A percentile compares a stretch with the other conserved stretches of the same genome.
These are phyloP conservation scores for Haplographium delicatum DNA, from an alignment of 495 filamentous ascomycete species.

Conservation along the genomic window DNA sequence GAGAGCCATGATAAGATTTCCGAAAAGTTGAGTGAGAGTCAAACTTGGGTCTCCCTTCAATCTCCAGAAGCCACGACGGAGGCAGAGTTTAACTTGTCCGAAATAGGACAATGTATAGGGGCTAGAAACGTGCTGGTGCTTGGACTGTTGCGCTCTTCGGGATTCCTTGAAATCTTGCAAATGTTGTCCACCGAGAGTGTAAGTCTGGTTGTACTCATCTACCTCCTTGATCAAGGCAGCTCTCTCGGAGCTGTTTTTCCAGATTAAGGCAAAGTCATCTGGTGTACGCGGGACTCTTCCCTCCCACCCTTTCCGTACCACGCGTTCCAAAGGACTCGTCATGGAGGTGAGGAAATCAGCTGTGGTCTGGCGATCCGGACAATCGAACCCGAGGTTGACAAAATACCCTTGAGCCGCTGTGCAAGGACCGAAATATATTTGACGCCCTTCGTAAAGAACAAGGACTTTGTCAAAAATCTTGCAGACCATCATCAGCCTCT, in stretches of 20 bases:
- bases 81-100: slow-evolving; percentile 67
- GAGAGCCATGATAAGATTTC: slow-evolving; percentile 68
- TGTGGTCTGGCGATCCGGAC: slow-evolving; percentile 49
- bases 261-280: slow-evolving; percentile 60
- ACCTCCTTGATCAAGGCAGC: slow-evolving; percentile 54
- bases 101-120: slow-evolving; percentile 70
- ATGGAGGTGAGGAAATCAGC: slow-evolving; percentile 70
- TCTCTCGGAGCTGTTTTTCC: slow-evolving; percentile 48
- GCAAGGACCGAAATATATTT: slow-evolving; percentile 61
- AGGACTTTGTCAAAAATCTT: slow-evolving; percentile 53
- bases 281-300: slow-evolving; percentile 59
- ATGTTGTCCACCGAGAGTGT: slow-evolving; percentile 51
- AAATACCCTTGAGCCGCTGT: slow-evolving; percentile 56
- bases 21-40: slow-evolving; percentile 60
- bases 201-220: slow-evolving; percentile 57
- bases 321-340: slow-evolving; percentile 59
- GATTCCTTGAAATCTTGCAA: slow-evolving; percentile 52
- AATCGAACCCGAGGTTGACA: slow-evolving; percentile 47
- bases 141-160: slow-evolving; percentile 63
- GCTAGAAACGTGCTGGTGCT: slow-evolving; percentile 52
- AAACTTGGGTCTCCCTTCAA: slow-evolving; percentile 67
- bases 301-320: slow-evolving; percentile 55
- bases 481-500: background rate
- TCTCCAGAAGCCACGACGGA: slow-evolving; percentile 65
- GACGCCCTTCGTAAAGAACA: slow-evolving; percentile 56